phyloP scores from a whole-genome alignment of 805 yeast species.

The Candida sakaeoensis region DNA sequence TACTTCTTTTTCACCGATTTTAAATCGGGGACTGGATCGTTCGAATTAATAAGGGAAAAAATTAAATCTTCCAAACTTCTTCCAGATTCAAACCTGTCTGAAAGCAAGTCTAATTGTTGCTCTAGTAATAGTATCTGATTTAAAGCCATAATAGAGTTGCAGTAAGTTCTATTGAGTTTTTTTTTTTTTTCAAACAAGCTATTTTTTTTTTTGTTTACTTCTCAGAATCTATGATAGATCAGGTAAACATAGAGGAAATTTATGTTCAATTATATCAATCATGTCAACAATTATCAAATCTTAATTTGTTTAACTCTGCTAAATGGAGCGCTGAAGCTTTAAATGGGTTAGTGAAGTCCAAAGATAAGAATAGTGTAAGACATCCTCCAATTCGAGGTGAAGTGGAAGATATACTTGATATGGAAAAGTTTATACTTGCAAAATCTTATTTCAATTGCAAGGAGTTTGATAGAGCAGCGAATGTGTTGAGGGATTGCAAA shows the following conservation, averaged over 20 bases:
- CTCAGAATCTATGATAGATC: constrained; percentile 4
- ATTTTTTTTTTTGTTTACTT: neutral
- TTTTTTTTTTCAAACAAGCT: constrained; percentile 3
- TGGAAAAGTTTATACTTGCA: constrained; percentile 55
- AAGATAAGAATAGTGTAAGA: constrained; percentile 10
- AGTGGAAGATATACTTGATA: constrained; percentile 35
- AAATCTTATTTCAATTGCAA: constrained; percentile 72
- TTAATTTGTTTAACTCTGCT: constrained; percentile 65
- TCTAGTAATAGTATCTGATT: neutral
- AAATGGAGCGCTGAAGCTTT: constrained; percentile 85
- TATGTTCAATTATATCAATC: constrained; percentile 27
- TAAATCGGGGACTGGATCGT: constrained; percentile 1
- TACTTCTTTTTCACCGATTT: constrained; percentile 13
- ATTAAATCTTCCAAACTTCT: constrained; percentile 10
- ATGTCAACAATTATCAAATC: constrained; percentile 41
- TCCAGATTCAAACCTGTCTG: constrained; percentile 14
- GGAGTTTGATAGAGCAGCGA: constrained; percentile 79
- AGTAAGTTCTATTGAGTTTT: too few species aligned
- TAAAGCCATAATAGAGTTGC: too few species aligned
- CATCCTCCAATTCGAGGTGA: constrained; percentile 11
- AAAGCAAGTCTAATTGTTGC: constrained; percentile 5
- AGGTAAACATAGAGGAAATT: constrained; percentile 12
- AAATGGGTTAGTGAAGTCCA: constrained; percentile 45
- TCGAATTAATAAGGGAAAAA: constrained; percentile 6
- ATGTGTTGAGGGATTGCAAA: constrained; percentile 48